These are phyloP conservation scores for Nicotiana benthamiana DNA, from an alignment of 257 asterid genomes.

Conservation along the genomic window DNA sequence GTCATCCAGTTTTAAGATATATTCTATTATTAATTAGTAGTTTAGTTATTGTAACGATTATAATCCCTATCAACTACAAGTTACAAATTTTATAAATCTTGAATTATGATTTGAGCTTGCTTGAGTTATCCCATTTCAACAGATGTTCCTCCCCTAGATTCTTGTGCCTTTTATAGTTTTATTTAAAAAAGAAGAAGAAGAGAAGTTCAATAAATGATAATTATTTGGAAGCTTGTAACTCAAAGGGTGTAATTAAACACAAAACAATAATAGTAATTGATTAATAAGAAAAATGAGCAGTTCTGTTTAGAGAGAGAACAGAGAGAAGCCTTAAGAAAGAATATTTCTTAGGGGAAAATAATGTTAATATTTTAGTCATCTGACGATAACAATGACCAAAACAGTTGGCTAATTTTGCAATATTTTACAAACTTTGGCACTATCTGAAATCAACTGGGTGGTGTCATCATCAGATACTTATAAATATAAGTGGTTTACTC, in stretches of 20 bases:
- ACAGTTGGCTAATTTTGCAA: not conserved
- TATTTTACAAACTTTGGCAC: not conserved
- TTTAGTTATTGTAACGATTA: not conserved
- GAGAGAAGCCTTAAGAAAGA: not conserved
- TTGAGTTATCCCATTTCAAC: not conserved
- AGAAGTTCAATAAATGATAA: not conserved
- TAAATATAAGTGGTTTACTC: not conserved
- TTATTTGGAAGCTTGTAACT: not conserved
- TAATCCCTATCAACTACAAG: not conserved
- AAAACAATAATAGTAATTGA: not conserved
- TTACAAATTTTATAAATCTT: not conserved
- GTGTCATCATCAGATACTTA: not conserved
- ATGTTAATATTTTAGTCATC: not conserved
- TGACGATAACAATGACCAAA: slow-evolving; percentile 4
- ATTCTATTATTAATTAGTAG: not conserved
- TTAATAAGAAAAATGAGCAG: slow-evolving; percentile 19
- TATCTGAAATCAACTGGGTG: not conserved
- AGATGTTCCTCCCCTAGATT: not conserved
- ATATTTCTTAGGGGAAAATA: not conserved
- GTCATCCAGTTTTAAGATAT: not conserved
- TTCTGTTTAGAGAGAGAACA: not conserved
- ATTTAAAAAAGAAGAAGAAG: not conserved
- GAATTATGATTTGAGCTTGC: not conserved
- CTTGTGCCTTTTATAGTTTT: not conserved
- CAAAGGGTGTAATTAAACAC: not conserved